Conservation (phyloP, 352 stramenopile species). For the Blastocystis hominis region DNA sequence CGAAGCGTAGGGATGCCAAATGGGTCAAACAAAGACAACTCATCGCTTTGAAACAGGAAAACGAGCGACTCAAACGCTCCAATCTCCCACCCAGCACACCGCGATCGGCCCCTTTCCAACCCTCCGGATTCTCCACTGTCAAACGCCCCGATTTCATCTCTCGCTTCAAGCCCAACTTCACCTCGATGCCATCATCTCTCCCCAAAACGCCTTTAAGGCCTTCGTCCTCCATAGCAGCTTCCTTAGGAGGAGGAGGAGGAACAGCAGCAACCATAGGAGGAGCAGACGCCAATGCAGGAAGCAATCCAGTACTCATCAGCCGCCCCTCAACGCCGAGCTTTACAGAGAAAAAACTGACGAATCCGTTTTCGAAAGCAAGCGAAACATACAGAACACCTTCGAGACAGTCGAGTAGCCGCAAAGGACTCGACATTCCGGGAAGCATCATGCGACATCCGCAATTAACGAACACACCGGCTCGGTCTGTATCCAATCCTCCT, state of each 20-base stretch:
- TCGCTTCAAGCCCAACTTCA: neutral
- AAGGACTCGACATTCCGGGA: neutral
- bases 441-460: constrained; percentile 4
- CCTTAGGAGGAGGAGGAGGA: neutral
- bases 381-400: neutral
- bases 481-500: neutral
- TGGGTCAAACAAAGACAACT: neutral
- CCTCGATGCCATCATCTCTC: neutral
- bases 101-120: neutral
- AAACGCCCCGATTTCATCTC: constrained; percentile 10
- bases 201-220: neutral
- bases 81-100: neutral
- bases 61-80: neutral
- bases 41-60: neutral
- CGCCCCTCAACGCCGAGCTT: neutral
- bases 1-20: neutral
- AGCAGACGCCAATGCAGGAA: neutral
- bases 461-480: neutral
- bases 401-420: neutral
- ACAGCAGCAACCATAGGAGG: neutral
- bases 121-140: neutral
- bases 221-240: neutral
- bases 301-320: neutral
- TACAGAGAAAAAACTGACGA: neutral
- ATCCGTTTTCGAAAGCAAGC: neutral